phyloP scores from a whole-genome alignment of 148 eudicot species.

The Simmondsia chinensis region DNA sequence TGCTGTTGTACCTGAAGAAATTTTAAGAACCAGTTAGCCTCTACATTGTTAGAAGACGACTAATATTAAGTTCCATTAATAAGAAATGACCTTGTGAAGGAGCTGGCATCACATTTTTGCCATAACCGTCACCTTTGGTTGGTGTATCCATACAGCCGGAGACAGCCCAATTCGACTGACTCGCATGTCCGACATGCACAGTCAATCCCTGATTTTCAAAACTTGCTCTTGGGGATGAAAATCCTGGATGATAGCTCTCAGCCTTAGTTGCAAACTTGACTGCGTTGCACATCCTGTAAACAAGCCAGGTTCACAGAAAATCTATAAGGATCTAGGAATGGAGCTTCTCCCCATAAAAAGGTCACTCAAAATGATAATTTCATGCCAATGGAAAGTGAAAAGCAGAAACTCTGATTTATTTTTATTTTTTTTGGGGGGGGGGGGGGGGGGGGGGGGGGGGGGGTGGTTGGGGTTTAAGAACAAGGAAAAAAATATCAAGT shows the following conservation, averaged over 20 bases:
- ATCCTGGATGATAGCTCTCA: constrained; percentile 32
- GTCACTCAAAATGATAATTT: too few relatives aligned
- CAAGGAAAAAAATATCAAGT: background rate
- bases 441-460: background rate
- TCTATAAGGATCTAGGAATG: constrained; percentile 3
- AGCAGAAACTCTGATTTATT: too few relatives aligned
- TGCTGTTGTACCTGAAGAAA: constrained; percentile 28
- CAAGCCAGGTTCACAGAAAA: constrained; percentile 1
- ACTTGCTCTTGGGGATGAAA: constrained; percentile 52
- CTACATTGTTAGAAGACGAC: too few relatives aligned
- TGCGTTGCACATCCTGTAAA: constrained; percentile 24
- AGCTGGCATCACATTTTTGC: constrained; percentile 7
- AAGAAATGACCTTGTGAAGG: constrained; percentile 24
- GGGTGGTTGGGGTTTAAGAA: background rate
- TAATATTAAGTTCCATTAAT: too few relatives aligned
- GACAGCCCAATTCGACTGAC: constrained; percentile 33
- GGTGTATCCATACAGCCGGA: constrained; percentile 21
- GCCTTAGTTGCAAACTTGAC: constrained; percentile 16
- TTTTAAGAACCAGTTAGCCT: background rate
- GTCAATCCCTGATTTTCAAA: constrained; percentile 36
- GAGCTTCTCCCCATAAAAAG: constrained; percentile 6
- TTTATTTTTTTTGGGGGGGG: too few relatives aligned
- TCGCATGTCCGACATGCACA: constrained; percentile 32
- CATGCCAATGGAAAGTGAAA: too few relatives aligned
- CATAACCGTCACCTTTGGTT: constrained; percentile 18